These are phyloP conservation scores for Barnettozyma sp. DNA, from an alignment of 805 yeast genomes.

Conservation along the genomic window DNA sequence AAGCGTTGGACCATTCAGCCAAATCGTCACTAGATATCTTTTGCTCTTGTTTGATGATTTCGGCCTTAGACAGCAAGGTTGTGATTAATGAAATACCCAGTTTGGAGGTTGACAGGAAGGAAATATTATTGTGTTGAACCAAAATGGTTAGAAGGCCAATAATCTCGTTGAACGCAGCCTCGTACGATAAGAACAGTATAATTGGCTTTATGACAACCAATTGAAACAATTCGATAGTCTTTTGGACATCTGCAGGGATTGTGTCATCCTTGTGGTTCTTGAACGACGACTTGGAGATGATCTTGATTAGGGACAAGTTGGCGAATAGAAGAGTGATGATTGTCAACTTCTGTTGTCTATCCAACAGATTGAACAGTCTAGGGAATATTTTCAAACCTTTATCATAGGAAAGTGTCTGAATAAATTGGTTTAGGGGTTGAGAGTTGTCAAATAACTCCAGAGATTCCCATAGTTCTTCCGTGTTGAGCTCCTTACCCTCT, in stretches of 20 bases:
- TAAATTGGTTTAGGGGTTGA: slow-evolving; percentile 53
- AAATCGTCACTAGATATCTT: slow-evolving; percentile 36
- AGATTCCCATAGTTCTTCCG: slow-evolving; percentile 63
- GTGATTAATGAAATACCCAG: slow-evolving; percentile 84
- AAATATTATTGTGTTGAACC: slow-evolving; percentile 62
- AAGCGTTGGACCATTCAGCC: slow-evolving; percentile 66
- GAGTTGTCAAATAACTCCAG: slow-evolving; percentile 64
- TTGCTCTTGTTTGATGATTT: slow-evolving; percentile 82
- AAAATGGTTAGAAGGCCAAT: slow-evolving; percentile 66
- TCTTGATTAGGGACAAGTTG: slow-evolving; percentile 71
- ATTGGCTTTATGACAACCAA: slow-evolving; percentile 76
- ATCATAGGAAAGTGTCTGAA: slow-evolving; percentile 73
- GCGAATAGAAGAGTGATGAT: slow-evolving; percentile 72
- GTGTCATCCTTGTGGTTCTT: slow-evolving; percentile 48
- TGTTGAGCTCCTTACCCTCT: slow-evolving; percentile 41
- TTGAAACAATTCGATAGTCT: slow-evolving; percentile 71
- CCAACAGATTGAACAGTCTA: slow-evolving; percentile 77
- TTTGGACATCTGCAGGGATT: slow-evolving; percentile 47
- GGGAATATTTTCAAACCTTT: slow-evolving; percentile 88
- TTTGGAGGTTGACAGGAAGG: slow-evolving; percentile 49
- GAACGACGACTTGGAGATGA: slow-evolving; percentile 73
- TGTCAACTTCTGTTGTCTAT: slow-evolving; percentile 68
- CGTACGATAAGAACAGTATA: slow-evolving; percentile 71
- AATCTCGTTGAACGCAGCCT: slow-evolving; percentile 72
- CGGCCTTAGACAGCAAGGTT: slow-evolving; percentile 86